phyloP scores from a whole-genome alignment of 768 basidiomycete species.

The Rhizopogon vulgaris region DNA sequence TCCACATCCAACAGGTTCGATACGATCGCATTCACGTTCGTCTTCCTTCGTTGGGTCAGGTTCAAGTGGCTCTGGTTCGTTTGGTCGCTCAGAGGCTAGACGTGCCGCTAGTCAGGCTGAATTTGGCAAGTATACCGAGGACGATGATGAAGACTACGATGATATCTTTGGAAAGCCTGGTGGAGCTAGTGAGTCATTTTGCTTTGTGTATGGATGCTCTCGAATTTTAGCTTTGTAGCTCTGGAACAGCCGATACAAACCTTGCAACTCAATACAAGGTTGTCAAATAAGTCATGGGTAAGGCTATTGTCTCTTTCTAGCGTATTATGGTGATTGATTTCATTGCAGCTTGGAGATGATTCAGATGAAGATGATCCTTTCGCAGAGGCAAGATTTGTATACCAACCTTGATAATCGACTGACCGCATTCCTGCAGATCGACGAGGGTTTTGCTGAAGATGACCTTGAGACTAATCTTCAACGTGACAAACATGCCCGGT shows the following conservation, averaged over 20 bases:
- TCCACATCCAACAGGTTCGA: conserved; percentile 17
- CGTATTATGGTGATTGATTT: conserved; percentile 1
- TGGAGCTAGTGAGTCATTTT: conserved; percentile 48
- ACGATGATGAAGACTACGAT: conserved; percentile 89
- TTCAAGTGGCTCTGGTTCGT: conserved; percentile 41
- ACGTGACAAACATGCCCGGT: conserved; percentile 87
- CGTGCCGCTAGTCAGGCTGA: conserved; percentile 51
- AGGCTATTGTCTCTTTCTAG: conserved; percentile 7
- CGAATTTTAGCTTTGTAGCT: conserved; percentile 28
- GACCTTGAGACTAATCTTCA: conserved; percentile 89
- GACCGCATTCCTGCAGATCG: conserved; percentile 48
- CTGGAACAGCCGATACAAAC: conserved; percentile 62
- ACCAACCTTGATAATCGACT: conserved; percentile 1
- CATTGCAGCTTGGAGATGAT: conserved; percentile 62
- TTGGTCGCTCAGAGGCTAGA: conserved; percentile 61
- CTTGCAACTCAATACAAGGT: conserved; percentile 75
- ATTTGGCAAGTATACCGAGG: conserved; percentile 83
- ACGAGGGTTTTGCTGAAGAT: conserved; percentile 88
- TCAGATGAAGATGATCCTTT: conserved; percentile 95
- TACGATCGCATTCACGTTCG: conserved; percentile 49
- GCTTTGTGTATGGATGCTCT: background rate
- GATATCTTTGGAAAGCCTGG: conserved; percentile 86
- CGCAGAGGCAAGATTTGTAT: conserved; percentile 57
- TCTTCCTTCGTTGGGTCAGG: conserved; percentile 46
- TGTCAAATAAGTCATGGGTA: conserved; percentile 92